Conservation (phyloP, 2,329 filamentous ascomycete species). For the Neofusicoccum laricinum region DNA sequence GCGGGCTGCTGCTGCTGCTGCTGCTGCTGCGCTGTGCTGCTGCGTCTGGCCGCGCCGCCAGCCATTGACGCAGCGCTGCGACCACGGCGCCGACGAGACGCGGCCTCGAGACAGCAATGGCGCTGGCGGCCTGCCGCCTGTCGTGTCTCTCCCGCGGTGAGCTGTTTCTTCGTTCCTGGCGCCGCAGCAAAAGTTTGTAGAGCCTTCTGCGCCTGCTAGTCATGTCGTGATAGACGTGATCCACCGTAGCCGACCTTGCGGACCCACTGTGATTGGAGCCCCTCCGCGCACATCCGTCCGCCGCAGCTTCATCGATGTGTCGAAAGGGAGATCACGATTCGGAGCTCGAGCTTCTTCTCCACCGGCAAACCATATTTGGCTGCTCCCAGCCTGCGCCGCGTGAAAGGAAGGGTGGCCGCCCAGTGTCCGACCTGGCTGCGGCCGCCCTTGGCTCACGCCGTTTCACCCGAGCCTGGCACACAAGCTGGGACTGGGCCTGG, state of each 20-base stretch:
- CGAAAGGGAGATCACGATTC: constrained; percentile 8
- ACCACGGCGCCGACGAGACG: not conserved
- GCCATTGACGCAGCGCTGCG: not conserved
- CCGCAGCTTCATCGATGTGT: constrained; percentile 1
- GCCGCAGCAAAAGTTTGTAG: not conserved
- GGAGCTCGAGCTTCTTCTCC: constrained; percentile 12
- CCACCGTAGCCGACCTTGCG: constrained; percentile 4
- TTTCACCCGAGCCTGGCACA: not conserved
- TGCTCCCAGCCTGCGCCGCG: not conserved
- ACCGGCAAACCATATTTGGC: not conserved
- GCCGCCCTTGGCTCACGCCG: not conserved
- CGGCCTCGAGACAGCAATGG: not conserved
- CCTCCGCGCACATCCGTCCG: constrained; percentile 10
- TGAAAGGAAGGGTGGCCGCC: not conserved
- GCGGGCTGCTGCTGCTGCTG: too few relatives aligned
- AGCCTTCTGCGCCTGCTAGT: constrained; percentile 1
- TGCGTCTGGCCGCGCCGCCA: not conserved
- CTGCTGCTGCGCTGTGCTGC: too few relatives aligned
- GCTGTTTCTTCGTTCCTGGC: not conserved
- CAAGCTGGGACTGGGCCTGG: too few relatives aligned
- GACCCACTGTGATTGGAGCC: constrained; percentile 12
- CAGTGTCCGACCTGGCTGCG: not conserved
- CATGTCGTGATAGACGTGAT: constrained; percentile 7
- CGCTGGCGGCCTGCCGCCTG: too few relatives aligned
- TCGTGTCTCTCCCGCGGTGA: not conserved